phyloP scores from a whole-genome alignment of 345 rosid species.

The Mangifera indica region DNA sequence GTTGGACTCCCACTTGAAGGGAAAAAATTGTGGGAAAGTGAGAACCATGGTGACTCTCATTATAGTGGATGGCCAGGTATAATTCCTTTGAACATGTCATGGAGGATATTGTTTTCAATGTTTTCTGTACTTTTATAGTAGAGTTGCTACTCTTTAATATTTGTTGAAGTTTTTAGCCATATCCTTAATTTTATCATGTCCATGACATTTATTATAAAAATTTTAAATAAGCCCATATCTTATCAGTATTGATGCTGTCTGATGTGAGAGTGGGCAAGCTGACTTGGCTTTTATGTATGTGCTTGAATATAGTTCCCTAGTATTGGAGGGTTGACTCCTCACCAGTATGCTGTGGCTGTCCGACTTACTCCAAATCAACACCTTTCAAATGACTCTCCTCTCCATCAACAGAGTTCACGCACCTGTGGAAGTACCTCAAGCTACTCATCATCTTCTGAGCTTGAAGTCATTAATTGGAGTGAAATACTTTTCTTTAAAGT shows the following conservation, averaged over 20 bases:
- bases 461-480: slow-evolving; percentile 66
- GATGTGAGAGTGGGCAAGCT: slow-evolving; percentile 5
- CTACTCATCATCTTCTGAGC: slow-evolving; percentile 42
- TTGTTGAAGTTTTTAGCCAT: background rate
- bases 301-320: slow-evolving; percentile 61
- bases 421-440: slow-evolving; percentile 69
- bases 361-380: slow-evolving; percentile 52
- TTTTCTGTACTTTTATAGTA: background rate
- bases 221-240: background rate
- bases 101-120: background rate
- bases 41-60: slow-evolving; percentile 76
- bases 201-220: no score
- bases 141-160: background rate
- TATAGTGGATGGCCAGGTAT: slow-evolving; percentile 75
- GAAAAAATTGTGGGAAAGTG: slow-evolving; percentile 42
- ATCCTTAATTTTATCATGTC: background rate
- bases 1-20: slow-evolving; percentile 79
- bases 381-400: slow-evolving; percentile 43
- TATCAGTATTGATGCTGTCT: background rate
- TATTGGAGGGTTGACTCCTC: slow-evolving; percentile 60
- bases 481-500: slow-evolving; percentile 91
- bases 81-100: slow-evolving; percentile 9
- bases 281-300: slow-evolving; percentile 21
- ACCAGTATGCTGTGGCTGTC: slow-evolving; percentile 57
- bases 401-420: slow-evolving; percentile 81